phyloP scores from a whole-genome alignment of 805 yeast species.

The Blastobotrys americana region DNA sequence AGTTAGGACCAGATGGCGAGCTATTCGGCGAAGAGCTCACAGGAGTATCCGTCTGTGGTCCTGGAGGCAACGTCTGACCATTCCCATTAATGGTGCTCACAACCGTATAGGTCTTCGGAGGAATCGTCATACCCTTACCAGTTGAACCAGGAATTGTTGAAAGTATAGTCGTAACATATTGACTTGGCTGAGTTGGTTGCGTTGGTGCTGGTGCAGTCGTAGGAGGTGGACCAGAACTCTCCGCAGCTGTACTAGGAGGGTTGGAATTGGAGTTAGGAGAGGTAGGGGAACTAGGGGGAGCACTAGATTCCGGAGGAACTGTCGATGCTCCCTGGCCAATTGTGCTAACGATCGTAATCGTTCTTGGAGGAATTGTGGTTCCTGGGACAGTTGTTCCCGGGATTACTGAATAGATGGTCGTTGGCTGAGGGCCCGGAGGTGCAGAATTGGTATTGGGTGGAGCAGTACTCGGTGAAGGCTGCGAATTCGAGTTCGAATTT shows the following conservation, averaged over 20 bases:
- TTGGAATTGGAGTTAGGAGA: too few species aligned
- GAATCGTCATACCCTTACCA: neutral
- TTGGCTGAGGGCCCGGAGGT: neutral
- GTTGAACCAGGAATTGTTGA: neutral
- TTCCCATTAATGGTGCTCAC: neutral
- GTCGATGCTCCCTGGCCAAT: neutral
- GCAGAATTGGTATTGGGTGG: too few species aligned
- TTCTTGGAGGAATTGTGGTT: slow-evolving; percentile 13
- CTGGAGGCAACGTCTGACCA: neutral
- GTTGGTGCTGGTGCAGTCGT: neutral
- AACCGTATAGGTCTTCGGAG: neutral
- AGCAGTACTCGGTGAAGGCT: neutral
- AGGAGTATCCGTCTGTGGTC: neutral
- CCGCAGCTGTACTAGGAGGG: too few species aligned
- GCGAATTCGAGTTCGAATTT: neutral
- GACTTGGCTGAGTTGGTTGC: neutral
- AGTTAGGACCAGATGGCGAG: neutral
- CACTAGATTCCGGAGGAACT: too few species aligned
- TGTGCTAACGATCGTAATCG: slow-evolving; percentile 10
- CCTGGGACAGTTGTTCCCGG: slow-evolving; percentile 19
- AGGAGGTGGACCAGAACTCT: neutral
- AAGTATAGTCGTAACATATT: neutral
- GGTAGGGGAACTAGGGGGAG: too few species aligned
- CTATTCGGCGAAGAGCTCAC: neutral
- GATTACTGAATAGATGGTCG: slow-evolving; percentile 3